These are phyloP conservation scores for Cryptococcus wingfieldii DNA, from an alignment of 1,284 basidiomycete genomes.

Conservation along the genomic window DNA sequence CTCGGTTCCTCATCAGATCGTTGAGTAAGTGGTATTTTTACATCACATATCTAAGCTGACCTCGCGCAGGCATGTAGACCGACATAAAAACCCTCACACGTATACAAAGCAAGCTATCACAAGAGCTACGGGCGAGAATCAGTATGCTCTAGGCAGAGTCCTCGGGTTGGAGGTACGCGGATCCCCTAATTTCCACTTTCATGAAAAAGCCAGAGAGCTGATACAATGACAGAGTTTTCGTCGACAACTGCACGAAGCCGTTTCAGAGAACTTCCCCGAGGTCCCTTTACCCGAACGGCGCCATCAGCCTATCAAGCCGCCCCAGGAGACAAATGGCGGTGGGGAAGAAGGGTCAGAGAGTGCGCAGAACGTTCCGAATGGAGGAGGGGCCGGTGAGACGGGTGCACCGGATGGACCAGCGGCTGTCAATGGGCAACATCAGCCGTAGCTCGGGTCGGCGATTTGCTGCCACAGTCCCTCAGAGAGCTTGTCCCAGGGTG, in stretches of 20 bases:
- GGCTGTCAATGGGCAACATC: background rate
- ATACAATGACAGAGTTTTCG: constrained; percentile 30
- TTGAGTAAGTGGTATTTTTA: constrained; percentile 30
- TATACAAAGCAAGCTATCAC: constrained; percentile 12
- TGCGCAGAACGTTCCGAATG: background rate
- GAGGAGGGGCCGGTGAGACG: background rate
- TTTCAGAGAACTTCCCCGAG: constrained; percentile 32
- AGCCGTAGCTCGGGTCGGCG: no score
- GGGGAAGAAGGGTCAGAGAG: background rate
- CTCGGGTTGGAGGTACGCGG: constrained; percentile 37
- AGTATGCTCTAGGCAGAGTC: constrained; percentile 41
- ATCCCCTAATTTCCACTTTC: background rate
- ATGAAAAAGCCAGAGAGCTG: background rate
- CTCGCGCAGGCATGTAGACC: constrained; percentile 7
- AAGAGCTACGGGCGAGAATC: constrained; percentile 42
- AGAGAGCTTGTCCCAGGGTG: no score
- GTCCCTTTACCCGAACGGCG: constrained; percentile 35
- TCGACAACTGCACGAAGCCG: constrained; percentile 30
- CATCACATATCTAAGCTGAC: background rate
- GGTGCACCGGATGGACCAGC: background rate
- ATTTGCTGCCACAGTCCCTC: no score
- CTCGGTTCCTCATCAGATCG: constrained; percentile 34
- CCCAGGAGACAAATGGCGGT: background rate
- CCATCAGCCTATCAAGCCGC: constrained; percentile 20
- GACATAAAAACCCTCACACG: constrained; percentile 18